Percentiles rank a stretch among this genome's conserved stretches.
Conservation (phyloP, 495 filamentous ascomycete genomes). For the Podospora appendiculata region DNA sequence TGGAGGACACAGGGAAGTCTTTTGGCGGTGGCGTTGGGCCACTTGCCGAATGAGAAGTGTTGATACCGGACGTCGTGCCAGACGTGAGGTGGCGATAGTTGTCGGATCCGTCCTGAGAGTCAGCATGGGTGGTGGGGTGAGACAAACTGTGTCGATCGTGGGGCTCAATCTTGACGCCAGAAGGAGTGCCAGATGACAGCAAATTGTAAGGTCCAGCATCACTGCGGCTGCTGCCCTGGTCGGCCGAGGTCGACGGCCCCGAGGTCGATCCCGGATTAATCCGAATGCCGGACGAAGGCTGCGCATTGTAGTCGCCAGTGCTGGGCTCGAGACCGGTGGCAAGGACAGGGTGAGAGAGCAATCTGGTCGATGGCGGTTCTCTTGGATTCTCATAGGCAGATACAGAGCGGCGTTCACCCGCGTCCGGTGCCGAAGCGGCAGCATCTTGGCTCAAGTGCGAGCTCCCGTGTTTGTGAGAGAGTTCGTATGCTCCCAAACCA, state of each 20-base stretch:
- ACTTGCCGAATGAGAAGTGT: not conserved
- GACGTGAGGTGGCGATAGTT: not conserved
- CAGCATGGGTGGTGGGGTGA: not conserved
- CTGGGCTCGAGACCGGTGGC: too few relatives aligned
- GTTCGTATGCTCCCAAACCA: conserved; percentile 7
- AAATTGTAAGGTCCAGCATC: conserved; percentile 9
- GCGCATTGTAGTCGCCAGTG: too few relatives aligned
- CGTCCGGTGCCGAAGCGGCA: too few relatives aligned
- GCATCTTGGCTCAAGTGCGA: conserved; percentile 4
- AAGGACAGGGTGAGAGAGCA: too few relatives aligned
- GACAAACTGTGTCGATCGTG: not conserved
- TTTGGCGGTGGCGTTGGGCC: not conserved
- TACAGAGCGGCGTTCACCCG: too few relatives aligned
- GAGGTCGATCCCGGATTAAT: too few relatives aligned
- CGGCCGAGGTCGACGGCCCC: too few relatives aligned
- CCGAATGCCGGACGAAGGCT: too few relatives aligned
- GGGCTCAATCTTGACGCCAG: conserved; percentile 14
- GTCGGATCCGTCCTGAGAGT: not conserved
- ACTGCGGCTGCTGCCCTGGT: too few relatives aligned
- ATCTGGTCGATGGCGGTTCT: too few relatives aligned
- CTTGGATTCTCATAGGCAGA: too few relatives aligned
- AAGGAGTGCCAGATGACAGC: conserved; percentile 17
- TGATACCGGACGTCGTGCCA: conserved; percentile 2
- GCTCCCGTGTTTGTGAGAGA: not conserved
- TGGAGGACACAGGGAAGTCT: not conserved